Conservation (phyloP, 805 yeast species). For the Myxozyma neotropica region DNA sequence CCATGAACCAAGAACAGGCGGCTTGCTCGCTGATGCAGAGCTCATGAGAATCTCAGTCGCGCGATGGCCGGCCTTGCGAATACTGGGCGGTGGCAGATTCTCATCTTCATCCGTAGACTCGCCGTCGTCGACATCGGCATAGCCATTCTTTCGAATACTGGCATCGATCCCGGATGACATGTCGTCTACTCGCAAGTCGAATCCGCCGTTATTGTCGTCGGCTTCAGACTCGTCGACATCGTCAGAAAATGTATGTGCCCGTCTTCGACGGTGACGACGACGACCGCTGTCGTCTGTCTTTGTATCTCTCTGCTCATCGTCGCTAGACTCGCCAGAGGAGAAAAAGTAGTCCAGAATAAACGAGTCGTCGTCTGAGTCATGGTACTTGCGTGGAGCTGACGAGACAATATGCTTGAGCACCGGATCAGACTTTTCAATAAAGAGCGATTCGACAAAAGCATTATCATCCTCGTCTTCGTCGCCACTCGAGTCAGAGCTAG, state of each 20-base stretch:
- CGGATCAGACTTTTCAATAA: slow-evolving; percentile 35
- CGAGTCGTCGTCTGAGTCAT: slow-evolving; percentile 59
- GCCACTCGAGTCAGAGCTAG: slow-evolving; percentile 39
- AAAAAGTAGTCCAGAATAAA: slow-evolving; percentile 77
- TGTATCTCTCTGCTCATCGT: slow-evolving; percentile 28
- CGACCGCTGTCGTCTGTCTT: slow-evolving; percentile 24
- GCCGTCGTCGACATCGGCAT: slow-evolving; percentile 53
- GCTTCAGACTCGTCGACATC: slow-evolving; percentile 36
- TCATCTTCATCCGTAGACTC: slow-evolving; percentile 94
- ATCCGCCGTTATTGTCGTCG: slow-evolving; percentile 16
- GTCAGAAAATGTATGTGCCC: slow-evolving; percentile 16
- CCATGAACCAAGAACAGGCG: slow-evolving; percentile 94
- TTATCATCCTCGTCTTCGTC: slow-evolving; percentile 36
- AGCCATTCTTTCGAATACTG: slow-evolving; percentile 38
- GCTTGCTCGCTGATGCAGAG: slow-evolving; percentile 81
- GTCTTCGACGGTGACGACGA: slow-evolving; percentile 19
- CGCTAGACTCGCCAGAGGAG: slow-evolving; percentile 46
- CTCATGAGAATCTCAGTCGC: slow-evolving; percentile 86
- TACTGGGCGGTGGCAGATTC: slow-evolving; percentile 71
- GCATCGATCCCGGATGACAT: slow-evolving; percentile 42
- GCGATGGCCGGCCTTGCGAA: slow-evolving; percentile 67
- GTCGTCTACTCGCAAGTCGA: slow-evolving; percentile 39
- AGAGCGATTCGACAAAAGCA: slow-evolving; percentile 35
- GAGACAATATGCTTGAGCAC: slow-evolving; percentile 36
- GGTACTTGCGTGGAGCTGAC: slow-evolving; percentile 36